Evolutionary conservation across 1,284 basidiomycete species (phyloP).

Genomic region (Apiotrichum sp.): DNA sequence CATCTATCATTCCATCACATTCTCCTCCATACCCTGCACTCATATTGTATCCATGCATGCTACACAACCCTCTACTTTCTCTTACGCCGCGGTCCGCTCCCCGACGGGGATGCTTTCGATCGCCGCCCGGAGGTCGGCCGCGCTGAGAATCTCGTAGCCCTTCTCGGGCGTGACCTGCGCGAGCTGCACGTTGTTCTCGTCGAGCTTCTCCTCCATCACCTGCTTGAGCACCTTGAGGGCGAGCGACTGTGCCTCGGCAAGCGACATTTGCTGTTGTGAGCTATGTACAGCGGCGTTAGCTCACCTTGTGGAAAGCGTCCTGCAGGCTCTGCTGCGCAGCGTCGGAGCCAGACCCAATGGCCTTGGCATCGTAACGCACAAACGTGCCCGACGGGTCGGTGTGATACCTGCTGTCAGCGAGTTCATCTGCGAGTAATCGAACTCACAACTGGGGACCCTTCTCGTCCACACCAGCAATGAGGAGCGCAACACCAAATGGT

Average conservation of each 20-base stretch:
- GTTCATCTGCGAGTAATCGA: not conserved
- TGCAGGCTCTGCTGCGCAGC: conserved; percentile 96
- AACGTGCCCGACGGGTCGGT: conserved; percentile 99
- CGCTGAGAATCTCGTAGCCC: conserved; percentile 78
- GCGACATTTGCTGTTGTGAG: conserved; percentile 71
- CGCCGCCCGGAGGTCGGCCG: conserved; percentile 66
- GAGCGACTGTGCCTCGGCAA: conserved; percentile 79
- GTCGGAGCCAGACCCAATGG: conserved; percentile 96
- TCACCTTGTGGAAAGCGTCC: conserved; percentile 92
- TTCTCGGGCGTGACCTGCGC: conserved; percentile 74
- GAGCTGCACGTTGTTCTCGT: conserved; percentile 96
- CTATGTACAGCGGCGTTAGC: conserved; percentile 15
- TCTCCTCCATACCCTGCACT: not conserved
- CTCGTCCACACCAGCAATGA: conserved; percentile 96
- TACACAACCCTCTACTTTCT: conserved; percentile 7
- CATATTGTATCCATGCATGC: conserved; percentile 14
- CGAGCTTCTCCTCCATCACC: conserved; percentile 99
- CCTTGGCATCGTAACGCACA: conserved; percentile 95
- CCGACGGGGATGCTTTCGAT: conserved; percentile 55
- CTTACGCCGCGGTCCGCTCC: not conserved
- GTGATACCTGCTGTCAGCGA: conserved; percentile 62
- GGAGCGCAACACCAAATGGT: conserved; percentile 94
- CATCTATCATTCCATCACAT: too few relatives aligned
- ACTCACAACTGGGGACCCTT: conserved; percentile 86
- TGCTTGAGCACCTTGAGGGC: conserved; percentile 90